These are phyloP conservation scores for Xanthoconium purpureum DNA, from an alignment of 768 basidiomycete genomes.

Conservation along the genomic window DNA sequence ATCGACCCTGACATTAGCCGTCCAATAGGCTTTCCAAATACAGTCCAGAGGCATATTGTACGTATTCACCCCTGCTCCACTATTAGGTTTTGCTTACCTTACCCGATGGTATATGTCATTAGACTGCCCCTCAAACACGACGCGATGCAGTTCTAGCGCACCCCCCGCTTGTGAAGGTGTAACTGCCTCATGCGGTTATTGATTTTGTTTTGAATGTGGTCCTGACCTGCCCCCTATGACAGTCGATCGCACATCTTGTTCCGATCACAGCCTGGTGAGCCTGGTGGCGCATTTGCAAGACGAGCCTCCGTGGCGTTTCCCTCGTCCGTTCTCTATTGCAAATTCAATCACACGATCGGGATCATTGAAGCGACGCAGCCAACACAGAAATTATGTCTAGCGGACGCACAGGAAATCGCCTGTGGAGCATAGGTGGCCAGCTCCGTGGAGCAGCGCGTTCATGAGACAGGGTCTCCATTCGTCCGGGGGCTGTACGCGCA, in stretches of 20 bases:
- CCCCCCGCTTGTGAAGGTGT: constrained; percentile 14
- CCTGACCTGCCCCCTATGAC: constrained; percentile 9
- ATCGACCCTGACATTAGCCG: constrained; percentile 8
- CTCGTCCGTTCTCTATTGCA: constrained; percentile 23
- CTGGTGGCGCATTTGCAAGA: constrained; percentile 16
- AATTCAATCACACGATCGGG: constrained; percentile 19
- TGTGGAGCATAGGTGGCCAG: constrained; percentile 20
- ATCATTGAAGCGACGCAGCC: constrained; percentile 20
- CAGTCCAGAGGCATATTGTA: constrained; percentile 17
- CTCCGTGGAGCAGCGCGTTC: constrained; percentile 21
- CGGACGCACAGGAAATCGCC: constrained; percentile 7
- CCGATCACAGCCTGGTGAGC: constrained; percentile 24
- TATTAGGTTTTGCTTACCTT: constrained; percentile 16
- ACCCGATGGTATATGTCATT: constrained; percentile 19
- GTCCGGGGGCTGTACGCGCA: constrained; percentile 1
- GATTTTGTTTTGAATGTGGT: constrained; percentile 9
- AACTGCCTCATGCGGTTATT: constrained; percentile 17
- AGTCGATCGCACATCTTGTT: constrained; percentile 23
- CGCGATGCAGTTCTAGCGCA: constrained; percentile 3
- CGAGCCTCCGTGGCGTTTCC: constrained; percentile 25
- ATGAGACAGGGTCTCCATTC: constrained; percentile 21
- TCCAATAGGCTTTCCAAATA: constrained; percentile 19
- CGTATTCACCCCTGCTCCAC: constrained; percentile 24
- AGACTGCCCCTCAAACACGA: constrained; percentile 13
- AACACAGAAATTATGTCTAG: constrained; percentile 4